Conservation (phyloP, 768 basidiomycete species). For the Mycena rosella region DNA sequence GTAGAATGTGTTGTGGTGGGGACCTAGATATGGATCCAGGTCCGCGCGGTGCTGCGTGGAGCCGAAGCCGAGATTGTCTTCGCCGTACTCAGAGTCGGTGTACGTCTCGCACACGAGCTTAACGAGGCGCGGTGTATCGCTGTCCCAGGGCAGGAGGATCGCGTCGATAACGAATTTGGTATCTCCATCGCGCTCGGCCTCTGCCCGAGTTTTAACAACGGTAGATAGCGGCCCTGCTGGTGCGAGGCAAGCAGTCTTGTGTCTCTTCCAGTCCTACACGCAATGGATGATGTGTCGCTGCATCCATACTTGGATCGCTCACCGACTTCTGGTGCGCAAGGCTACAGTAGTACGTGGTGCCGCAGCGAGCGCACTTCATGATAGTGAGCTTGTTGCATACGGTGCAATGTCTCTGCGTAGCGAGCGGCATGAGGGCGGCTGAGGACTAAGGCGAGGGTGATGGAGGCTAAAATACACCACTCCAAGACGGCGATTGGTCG, state of each 20-base stretch:
- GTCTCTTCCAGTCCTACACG: neutral
- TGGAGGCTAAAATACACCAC: no score
- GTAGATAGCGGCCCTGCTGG: neutral
- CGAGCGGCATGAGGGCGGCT: neutral
- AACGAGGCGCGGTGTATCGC: neutral
- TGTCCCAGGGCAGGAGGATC: constrained; percentile 11
- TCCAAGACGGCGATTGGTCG: no score
- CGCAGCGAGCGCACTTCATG: neutral
- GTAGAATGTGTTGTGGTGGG: neutral
- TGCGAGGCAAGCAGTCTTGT: neutral
- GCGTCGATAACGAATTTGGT: constrained; percentile 19
- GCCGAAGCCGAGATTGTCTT: neutral
- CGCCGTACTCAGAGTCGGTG: no score
- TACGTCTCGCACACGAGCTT: neutral
- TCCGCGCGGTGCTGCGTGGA: neutral
- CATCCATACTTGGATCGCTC: neutral
- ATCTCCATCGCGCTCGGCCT: constrained; percentile 16
- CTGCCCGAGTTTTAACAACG: constrained; percentile 7
- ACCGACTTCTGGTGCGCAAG: constrained; percentile 2
- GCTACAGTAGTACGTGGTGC: neutral
- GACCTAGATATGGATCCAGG: neutral
- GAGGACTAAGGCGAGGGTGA: no score
- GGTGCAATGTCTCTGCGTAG: neutral
- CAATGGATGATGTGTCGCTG: neutral
- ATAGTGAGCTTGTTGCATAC: neutral